Percentiles rank a stretch among this genome's conserved stretches.
phyloP scores from a whole-genome alignment of 1,284 basidiomycete genomes.

The Austroboletus rostrupii region DNA sequence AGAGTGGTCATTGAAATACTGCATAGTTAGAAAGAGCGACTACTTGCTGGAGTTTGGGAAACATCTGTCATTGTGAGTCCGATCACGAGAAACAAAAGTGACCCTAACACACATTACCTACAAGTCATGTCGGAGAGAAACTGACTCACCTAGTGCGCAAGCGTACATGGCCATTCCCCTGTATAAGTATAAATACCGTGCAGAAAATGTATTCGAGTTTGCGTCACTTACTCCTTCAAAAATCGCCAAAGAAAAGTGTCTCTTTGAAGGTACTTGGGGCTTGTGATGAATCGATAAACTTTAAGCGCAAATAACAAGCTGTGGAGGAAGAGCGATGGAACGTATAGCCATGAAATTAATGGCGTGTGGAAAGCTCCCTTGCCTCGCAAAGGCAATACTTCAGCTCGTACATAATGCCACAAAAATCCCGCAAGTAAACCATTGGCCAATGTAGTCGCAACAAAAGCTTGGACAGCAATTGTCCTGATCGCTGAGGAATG shows the following conservation, averaged over 20 bases:
- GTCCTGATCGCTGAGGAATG: slow-evolving; percentile 3
- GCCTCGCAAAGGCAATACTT: not conserved
- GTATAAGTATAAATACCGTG: not conserved
- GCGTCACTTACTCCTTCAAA: slow-evolving; percentile 14
- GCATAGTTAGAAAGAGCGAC: not conserved
- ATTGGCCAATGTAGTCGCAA: not conserved
- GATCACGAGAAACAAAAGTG: slow-evolving; percentile 17
- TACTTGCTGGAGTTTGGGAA: slow-evolving; percentile 12
- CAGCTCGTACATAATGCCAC: not conserved
- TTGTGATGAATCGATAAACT: slow-evolving; percentile 22
- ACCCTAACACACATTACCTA: slow-evolving; percentile 7
- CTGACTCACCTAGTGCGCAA: slow-evolving; percentile 11
- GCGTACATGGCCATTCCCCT: slow-evolving; percentile 24
- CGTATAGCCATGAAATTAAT: slow-evolving; percentile 12
- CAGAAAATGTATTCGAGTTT: not conserved
- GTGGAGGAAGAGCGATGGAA: slow-evolving; percentile 17
- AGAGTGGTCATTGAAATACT: not conserved
- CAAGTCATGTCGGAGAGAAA: not conserved
- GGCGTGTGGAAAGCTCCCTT: not conserved
- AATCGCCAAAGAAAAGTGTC: slow-evolving; percentile 17
- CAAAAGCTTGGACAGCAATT: slow-evolving; percentile 6
- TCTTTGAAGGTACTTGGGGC: slow-evolving; percentile 11
- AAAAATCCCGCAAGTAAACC: not conserved
- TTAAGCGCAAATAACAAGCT: slow-evolving; percentile 19
- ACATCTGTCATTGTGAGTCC: slow-evolving; percentile 7